Conservation (phyloP, 306 rosid species). For the Corylus americana region DNA sequence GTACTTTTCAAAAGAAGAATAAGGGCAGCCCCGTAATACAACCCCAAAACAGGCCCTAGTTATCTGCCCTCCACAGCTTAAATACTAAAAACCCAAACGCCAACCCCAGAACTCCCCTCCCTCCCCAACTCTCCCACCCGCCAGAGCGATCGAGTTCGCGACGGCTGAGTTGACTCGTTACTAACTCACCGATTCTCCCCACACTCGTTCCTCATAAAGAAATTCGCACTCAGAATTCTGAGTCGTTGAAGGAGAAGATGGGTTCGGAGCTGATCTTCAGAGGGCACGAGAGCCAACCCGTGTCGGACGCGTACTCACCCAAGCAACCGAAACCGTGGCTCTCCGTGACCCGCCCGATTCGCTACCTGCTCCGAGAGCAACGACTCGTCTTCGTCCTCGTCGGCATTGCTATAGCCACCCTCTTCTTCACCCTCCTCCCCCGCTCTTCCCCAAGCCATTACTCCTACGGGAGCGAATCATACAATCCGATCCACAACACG, state of each 20-base stretch:
- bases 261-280: conserved; percentile 74
- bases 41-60: not conserved
- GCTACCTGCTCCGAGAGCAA: conserved; percentile 82
- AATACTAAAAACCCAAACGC: conserved; percentile 15
- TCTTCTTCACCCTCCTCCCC: conserved; percentile 54
- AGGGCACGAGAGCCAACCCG: conserved; percentile 72
- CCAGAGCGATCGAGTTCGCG: conserved; percentile 37
- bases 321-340: conserved; percentile 78
- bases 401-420: conserved; percentile 76
- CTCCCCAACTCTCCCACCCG: not conserved
- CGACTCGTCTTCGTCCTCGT: conserved; percentile 71
- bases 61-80: conserved; percentile 3
- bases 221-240: not conserved
- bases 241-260: conserved; percentile 14
- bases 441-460: conserved; percentile 39
- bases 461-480: conserved; percentile 1
- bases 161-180: conserved; percentile 3
- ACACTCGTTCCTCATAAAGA: not conserved
- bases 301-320: conserved; percentile 62
- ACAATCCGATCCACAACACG: conserved; percentile 36
- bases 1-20: conserved; percentile 12
- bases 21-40: conserved; percentile 38
- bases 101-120: conserved; percentile 2
- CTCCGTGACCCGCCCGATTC: conserved; percentile 65
- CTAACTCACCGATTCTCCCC: not conserved